Evolutionary conservation across 1,284 basidiomycete species (phyloP), one percentile per base, ranked within the genome.

Genomic region (Singerocomus rubriflavus): DNA sequence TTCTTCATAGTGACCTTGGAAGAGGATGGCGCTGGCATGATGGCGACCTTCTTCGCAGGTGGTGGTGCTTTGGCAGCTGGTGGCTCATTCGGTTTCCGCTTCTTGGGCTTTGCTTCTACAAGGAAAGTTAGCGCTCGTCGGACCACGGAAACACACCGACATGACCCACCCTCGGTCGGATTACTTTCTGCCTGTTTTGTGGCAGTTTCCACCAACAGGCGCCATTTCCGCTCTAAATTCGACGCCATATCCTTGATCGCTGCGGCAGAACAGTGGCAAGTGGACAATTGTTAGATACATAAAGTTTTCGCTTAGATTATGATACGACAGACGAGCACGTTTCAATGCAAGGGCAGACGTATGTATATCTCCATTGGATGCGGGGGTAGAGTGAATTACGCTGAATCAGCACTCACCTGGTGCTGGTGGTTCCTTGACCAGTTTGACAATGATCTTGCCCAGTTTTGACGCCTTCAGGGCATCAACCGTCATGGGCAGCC

Each of bases 241-340:
- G 80, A 80, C 62, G 89, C 88, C 85, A 91, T 88, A 74, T 91
- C 89, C 83, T 88, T 88, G 84, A 90, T 82, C 71, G 88, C 88
- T 91, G 75, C 65, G 73, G 71, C 62, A 63, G 59, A 51, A 62
- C 57, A 57, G 64, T 67, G 70, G 59, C 68, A 68, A 68, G 68
- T 69, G 62, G 70, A 62, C 67, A 61, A 59, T 63, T 72, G 83
- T 87, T 83, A 86, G 85, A 86, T 86, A 85, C 80, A 84, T 81
- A 70, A 54, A 70, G 71, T 72, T 73, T 57, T 55, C 55, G 46
- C 57, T 63, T 68, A 66, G 66, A 57, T 64, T 65, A 68, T 66
- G 67, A 68, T 69, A 67, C 65, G 62, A 67, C 50, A 70, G 53
- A 63, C 39, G 53, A 53, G 54, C 64, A 59, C 50, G 56, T 54